Evolutionary conservation across 768 basidiomycete species (phyloP).

Genomic region (Lenzites betulinus): DNA sequence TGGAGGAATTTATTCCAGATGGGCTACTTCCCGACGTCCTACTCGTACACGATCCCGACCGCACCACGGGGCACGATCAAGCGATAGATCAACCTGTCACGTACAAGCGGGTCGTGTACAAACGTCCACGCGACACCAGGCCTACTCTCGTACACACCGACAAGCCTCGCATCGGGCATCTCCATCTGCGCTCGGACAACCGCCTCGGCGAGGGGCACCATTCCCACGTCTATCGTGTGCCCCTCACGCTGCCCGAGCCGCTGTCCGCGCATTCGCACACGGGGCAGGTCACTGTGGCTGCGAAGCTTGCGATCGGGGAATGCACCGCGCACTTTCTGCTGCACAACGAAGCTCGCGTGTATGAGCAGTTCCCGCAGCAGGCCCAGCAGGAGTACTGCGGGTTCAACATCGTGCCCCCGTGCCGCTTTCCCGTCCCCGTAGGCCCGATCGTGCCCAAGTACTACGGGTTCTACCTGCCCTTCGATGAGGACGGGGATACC

Average conservation of each 20-base stretch:
- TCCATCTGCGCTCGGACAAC: constrained; percentile 46
- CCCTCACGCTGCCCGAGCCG: constrained; percentile 50
- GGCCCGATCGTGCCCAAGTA: constrained; percentile 61
- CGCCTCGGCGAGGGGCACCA: constrained; percentile 50
- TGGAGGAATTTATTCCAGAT: constrained; percentile 30
- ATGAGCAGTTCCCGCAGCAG: constrained; percentile 46
- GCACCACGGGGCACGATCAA: not conserved
- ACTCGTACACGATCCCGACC: constrained; percentile 27
- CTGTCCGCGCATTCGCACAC: constrained; percentile 28
- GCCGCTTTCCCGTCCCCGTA: constrained; percentile 48
- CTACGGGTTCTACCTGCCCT: constrained; percentile 58
- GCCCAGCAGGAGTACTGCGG: constrained; percentile 55
- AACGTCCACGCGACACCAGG: not conserved
- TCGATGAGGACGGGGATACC: constrained; percentile 10
- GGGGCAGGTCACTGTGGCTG: constrained; percentile 30
- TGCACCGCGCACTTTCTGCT: constrained; percentile 23
- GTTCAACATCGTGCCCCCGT: constrained; percentile 44
- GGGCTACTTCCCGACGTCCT: constrained; percentile 30
- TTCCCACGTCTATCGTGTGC: constrained; percentile 51
- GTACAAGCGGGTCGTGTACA: constrained; percentile 24
- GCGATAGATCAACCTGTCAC: constrained; percentile 2
- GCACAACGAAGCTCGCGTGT: constrained; percentile 44
- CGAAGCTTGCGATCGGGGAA: constrained; percentile 25
- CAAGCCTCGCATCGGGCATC: constrained; percentile 38
- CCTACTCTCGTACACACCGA: too few species aligned